Base-by-base conservation (phyloP, 352 stramenopile species). In the Globisporangium viniferum region DNA sequence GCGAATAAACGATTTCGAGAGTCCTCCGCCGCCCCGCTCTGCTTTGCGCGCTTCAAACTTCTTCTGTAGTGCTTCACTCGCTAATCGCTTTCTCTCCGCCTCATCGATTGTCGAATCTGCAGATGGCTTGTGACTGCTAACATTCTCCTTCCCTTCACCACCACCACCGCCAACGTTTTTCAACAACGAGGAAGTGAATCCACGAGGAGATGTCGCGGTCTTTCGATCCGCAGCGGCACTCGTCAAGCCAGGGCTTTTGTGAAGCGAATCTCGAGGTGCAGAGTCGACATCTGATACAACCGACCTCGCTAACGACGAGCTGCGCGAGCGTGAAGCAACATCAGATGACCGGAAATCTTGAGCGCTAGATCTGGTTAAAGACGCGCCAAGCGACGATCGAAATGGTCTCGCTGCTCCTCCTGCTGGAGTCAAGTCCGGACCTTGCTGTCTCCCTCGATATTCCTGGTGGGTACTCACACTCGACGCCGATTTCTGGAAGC, bases 11-110 rank as follows among this genome's bases (percentile, higher is more conserved):
- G 55, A 58, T 27, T 66, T 59, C 15, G 53, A 66, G 8, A 66
- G n/a, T 3, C 10, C 33, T 1, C 65, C 75, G 2, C 76, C 33
- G 3, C 65, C 75, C 3, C 78, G 77, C 41, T 72, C 72, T 33
- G 76, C 53, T 18, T 81, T 78, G 20, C 81, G 79, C 12, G 71
- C 71, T 67, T 82, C 81, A 69, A 89, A 78, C 5, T 71, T 78
- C 53, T 84, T 73, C 36, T 69, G 69, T 12, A 88, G 65, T 29
- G 35, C 71, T 10, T 79, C 76, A 18, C 3, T 55, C 1, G 65
- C 57, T 59, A 73, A 58, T 39, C 75, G 77, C 59, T 79, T 88
- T 18, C 71, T 78, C 44, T 85, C 74, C 5, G 35, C 64, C 44
- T 88, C 76, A 27, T 77, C 72, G 15, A 77, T 58, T 10, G 62